These are phyloP conservation scores for Saturnispora mendoncae DNA, from an alignment of 805 yeast species.

Conservation along the genomic window DNA sequence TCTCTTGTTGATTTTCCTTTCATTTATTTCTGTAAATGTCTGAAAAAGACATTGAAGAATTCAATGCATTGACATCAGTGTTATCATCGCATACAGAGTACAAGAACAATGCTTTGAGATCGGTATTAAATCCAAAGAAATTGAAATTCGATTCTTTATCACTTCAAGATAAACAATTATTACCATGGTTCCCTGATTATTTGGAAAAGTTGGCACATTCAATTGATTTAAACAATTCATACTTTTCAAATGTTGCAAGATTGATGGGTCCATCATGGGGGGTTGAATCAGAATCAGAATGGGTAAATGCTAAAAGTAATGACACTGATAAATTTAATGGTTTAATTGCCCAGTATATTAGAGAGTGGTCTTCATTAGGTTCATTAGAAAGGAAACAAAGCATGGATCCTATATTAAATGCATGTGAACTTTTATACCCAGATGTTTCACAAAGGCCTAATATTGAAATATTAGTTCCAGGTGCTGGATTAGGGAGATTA, in stretches of 20 bases:
- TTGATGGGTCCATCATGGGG: constrained; percentile 45
- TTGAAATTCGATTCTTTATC: constrained; percentile 31
- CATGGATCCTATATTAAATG: constrained; percentile 32
- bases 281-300: constrained; percentile 28
- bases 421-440: constrained; percentile 32
- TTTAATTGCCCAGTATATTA: constrained; percentile 43
- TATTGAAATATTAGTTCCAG: constrained; percentile 47
- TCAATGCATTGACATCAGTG: constrained; percentile 25
- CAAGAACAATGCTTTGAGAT: constrained; percentile 28
- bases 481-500: constrained; percentile 55
- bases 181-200: constrained; percentile 45
- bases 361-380: constrained; percentile 60
- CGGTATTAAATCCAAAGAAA: constrained; percentile 27
- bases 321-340: constrained; percentile 53
- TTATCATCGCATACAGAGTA: constrained; percentile 27
- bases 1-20: not conserved
- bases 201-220: constrained; percentile 33
- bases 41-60: constrained; percentile 22
- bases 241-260: constrained; percentile 35
- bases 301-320: constrained; percentile 33
- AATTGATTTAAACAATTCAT: constrained; percentile 36
- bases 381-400: constrained; percentile 34
- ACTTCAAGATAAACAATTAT: constrained; percentile 31
- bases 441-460: constrained; percentile 29
- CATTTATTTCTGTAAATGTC: not conserved